Evolutionary conservation across 2,329 filamentous ascomycete species (phyloP).

Genomic region (Teratosphaeria epicoccoides): DNA sequence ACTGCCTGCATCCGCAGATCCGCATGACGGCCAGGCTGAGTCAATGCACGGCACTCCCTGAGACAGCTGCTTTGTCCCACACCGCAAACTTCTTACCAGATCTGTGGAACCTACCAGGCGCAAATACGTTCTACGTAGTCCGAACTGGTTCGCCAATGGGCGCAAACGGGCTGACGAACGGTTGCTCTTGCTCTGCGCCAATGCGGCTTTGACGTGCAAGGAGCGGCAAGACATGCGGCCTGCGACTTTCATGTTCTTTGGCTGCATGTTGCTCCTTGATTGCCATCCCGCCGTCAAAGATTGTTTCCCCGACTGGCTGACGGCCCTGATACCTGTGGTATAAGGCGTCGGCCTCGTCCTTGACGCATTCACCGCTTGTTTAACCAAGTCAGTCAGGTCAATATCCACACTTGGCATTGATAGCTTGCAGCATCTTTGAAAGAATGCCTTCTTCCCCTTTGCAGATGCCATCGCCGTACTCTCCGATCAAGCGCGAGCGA

Average conservation of each 20-base stretch:
- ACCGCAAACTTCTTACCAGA: slow-evolving; percentile 19
- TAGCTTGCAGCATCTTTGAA: not conserved
- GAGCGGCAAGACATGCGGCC: slow-evolving; percentile 16
- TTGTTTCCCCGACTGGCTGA: slow-evolving; percentile 9
- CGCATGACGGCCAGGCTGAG: not conserved
- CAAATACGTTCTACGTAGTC: slow-evolving; percentile 9
- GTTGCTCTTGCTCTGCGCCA: slow-evolving; percentile 6
- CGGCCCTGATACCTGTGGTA: slow-evolving; percentile 13
- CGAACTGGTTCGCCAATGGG: slow-evolving; percentile 9
- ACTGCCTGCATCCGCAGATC: not conserved
- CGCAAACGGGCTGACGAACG: slow-evolving; percentile 10
- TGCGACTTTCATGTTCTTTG: slow-evolving; percentile 9
- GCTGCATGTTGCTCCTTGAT: slow-evolving; percentile 9
- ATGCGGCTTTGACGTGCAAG: slow-evolving; percentile 10
- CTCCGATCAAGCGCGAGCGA: slow-evolving; percentile 6
- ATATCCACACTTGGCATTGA: slow-evolving; percentile 3
- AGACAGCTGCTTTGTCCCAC: slow-evolving; percentile 20
- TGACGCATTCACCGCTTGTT: slow-evolving; percentile 13
- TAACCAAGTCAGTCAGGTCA: not conserved
- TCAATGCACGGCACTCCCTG: slow-evolving; percentile 2
- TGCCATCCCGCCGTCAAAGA: slow-evolving; percentile 5
- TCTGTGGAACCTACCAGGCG: slow-evolving; percentile 6
- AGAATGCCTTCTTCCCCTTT: slow-evolving; percentile 13
- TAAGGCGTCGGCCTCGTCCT: slow-evolving; percentile 16
- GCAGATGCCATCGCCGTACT: slow-evolving; percentile 13